Conservation (phyloP, 2,329 filamentous ascomycete species). For the Hypocreales sp. region DNA sequence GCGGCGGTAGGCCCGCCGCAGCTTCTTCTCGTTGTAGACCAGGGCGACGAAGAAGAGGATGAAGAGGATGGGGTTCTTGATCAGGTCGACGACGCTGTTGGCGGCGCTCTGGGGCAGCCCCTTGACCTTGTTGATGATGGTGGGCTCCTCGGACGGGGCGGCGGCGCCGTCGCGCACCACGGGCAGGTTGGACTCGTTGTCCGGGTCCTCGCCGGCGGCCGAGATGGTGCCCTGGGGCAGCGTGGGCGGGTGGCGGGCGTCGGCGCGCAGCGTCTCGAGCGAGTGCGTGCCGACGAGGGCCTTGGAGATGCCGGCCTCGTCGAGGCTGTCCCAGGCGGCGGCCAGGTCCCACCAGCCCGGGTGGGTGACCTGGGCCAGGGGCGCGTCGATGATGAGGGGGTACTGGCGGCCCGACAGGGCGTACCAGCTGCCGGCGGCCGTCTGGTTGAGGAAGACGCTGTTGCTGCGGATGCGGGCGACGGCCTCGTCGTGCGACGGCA, state of each 20-base stretch:
- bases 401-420: conserved; percentile 79
- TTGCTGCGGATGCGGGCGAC: conserved; percentile 37
- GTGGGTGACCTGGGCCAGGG: conserved; percentile 27
- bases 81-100: conserved; percentile 35
- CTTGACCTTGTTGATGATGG: conserved; percentile 33
- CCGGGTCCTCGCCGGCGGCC: conserved; percentile 13
- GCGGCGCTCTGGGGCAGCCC: conserved; percentile 32
- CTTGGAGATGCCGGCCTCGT: conserved; percentile 34
- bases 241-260: conserved; percentile 18
- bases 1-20: conserved; percentile 22
- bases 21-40: conserved; percentile 29
- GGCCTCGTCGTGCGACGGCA: conserved; percentile 37
- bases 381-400: conserved; percentile 63
- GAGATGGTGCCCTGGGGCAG: conserved; percentile 19
- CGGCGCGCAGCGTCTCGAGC: conserved; percentile 26
- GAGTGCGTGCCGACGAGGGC: conserved; percentile 59
- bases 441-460: conserved; percentile 76
- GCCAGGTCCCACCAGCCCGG: conserved; percentile 31
- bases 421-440: conserved; percentile 79
- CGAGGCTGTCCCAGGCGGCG: conserved; percentile 22
- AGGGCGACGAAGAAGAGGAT: conserved; percentile 26
- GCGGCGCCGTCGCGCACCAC: conserved; percentile 7
- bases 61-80: conserved; percentile 38
- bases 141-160: conserved; percentile 18
- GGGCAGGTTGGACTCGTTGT: conserved; percentile 18